Conservation (phyloP, 2,329 filamentous ascomycete species). For the Colletotrichum musicola region DNA sequence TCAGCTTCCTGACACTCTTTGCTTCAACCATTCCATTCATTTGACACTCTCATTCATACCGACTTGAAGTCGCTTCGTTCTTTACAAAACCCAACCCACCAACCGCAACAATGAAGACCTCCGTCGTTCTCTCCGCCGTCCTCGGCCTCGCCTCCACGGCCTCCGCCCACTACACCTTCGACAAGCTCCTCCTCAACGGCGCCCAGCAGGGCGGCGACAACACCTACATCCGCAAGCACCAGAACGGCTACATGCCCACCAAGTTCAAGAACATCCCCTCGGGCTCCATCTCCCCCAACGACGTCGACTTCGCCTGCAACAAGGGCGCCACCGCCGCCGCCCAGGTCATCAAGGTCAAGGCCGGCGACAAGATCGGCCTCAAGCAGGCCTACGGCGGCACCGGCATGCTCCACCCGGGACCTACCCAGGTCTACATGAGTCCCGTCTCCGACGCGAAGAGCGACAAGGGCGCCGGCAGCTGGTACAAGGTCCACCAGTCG, state of each 20-base stretch:
- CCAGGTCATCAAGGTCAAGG: slow-evolving; percentile 36
- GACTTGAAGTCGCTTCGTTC: slow-evolving; percentile 34
- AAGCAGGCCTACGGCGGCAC: slow-evolving; percentile 37
- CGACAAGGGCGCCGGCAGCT: slow-evolving; percentile 39
- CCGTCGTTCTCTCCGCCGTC: slow-evolving; percentile 25
- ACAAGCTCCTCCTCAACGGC: slow-evolving; percentile 42
- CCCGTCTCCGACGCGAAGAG: slow-evolving; percentile 39
- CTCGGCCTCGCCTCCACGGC: slow-evolving; percentile 22
- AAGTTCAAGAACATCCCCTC: slow-evolving; percentile 36
- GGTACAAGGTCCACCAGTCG: slow-evolving; percentile 45
- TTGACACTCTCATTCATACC: slow-evolving; percentile 2
- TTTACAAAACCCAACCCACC: neutral
- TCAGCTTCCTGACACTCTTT: slow-evolving; percentile 17
- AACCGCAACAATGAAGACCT: slow-evolving; percentile 29
- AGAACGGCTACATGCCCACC: slow-evolving; percentile 39
- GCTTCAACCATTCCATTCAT: slow-evolving; percentile 9
- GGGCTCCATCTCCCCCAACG: slow-evolving; percentile 25
- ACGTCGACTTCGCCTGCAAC: slow-evolving; percentile 38
- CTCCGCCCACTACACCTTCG: slow-evolving; percentile 44
- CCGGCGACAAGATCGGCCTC: slow-evolving; percentile 38
- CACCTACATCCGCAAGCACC: slow-evolving; percentile 40
- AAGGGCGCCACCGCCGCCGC: slow-evolving; percentile 23
- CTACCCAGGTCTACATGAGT: slow-evolving; percentile 40
- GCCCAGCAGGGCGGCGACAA: slow-evolving; percentile 40
- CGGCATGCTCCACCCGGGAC: slow-evolving; percentile 41